Evolutionary conservation across 2,329 filamentous ascomycete genomes (phyloP).

Genomic region (Catunica adiposa): DNA sequence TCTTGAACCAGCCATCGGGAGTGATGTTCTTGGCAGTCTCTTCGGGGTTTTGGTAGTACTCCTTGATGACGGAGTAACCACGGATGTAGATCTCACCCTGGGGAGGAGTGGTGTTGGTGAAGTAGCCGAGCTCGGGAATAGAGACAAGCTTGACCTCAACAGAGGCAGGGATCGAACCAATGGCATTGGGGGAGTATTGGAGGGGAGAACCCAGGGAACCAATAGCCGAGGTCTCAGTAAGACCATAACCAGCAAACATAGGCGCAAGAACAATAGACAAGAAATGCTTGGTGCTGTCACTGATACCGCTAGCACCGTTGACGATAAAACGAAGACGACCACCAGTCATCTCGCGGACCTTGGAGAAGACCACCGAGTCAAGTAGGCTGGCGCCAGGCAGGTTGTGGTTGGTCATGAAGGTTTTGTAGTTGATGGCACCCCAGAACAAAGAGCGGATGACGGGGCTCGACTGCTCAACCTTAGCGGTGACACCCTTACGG

Average conservation of each 20-base stretch:
- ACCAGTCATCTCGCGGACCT: conserved; percentile 79
- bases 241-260: conserved; percentile 85
- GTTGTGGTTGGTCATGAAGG: conserved; percentile 38
- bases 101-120: conserved; percentile 53
- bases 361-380: conserved; percentile 76
- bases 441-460: conserved; percentile 65
- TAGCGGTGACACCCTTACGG: conserved; percentile 77
- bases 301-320: conserved; percentile 85
- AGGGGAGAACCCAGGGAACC: conserved; percentile 69
- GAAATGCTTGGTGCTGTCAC: conserved; percentile 76
- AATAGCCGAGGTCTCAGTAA: conserved; percentile 84
- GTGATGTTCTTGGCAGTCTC: conserved; percentile 68
- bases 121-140: conserved; percentile 76
- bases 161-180: conserved; percentile 62
- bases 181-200: conserved; percentile 60
- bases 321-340: conserved; percentile 76
- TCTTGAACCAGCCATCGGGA: conserved; percentile 89
- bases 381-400: conserved; percentile 53
- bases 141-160: conserved; percentile 88
- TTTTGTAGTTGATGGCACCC: conserved; percentile 43
- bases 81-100: conserved; percentile 90
- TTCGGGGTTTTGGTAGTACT: conserved; percentile 73
- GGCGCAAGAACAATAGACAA: conserved; percentile 83
- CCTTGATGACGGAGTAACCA: conserved; percentile 55
- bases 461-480: conserved; percentile 56